These are phyloP conservation scores for Picochlorum sp. DNA, from an alignment of 139 green algal genomes.

Conservation along the genomic window DNA sequence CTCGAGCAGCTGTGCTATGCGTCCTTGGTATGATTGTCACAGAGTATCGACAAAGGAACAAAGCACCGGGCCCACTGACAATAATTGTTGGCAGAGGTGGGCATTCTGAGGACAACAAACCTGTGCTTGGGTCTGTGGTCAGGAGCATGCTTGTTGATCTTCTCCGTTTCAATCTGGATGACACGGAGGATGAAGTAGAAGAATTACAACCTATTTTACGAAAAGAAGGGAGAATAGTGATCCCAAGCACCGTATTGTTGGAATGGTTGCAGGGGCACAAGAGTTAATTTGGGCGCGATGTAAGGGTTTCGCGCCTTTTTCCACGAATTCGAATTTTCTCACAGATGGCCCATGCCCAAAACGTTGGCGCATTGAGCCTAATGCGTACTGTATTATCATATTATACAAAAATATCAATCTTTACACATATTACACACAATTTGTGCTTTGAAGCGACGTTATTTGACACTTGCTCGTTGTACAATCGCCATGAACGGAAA, in stretches of 20 bases:
- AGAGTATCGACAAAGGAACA: not conserved
- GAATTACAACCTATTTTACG: not conserved
- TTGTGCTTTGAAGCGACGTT: too few species aligned
- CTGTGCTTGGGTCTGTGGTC: constrained; percentile 13
- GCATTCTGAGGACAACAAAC: constrained; percentile 9
- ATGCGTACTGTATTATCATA: too few species aligned
- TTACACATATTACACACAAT: too few species aligned
- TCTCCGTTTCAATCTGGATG: constrained; percentile 6
- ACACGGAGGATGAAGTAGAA: not conserved
- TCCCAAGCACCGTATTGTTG: constrained; percentile 3
- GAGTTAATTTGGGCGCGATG: not conserved
- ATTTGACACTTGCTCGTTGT: too few species aligned
- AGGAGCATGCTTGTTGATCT: constrained; percentile 10
- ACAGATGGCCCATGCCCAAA: too few species aligned
- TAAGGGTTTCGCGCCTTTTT: too few species aligned
- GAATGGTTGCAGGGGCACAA: constrained; percentile 1
- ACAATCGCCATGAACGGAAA: too few species aligned
- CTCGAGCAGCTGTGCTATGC: constrained; percentile 40
- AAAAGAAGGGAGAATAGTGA: constrained; percentile 23
- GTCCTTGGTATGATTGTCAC: constrained; percentile 27
- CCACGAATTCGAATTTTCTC: too few species aligned
- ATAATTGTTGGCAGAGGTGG: constrained; percentile 24
- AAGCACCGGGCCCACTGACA: not conserved
- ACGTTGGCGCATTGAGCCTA: too few species aligned
- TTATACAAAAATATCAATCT: too few species aligned